phyloP scores from a whole-genome alignment of 352 stramenopile species.

The Elongisporangium prolatum region DNA sequence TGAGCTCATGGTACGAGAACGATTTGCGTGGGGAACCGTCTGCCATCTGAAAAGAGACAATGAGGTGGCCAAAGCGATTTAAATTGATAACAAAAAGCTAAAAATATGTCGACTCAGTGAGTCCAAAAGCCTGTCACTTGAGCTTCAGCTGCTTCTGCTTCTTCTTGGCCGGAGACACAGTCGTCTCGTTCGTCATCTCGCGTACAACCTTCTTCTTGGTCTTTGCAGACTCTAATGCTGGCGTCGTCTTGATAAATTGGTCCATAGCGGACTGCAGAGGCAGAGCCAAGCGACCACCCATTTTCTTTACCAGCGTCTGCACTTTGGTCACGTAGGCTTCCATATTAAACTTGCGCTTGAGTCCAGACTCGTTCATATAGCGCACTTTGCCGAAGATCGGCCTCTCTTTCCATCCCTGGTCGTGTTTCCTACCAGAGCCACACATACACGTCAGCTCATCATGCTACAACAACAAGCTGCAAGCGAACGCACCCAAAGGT shows the following conservation, averaged over 20 bases:
- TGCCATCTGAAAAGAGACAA: not conserved
- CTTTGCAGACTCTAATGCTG: not conserved
- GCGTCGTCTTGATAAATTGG: constrained; percentile 1
- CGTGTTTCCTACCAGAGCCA: constrained; percentile 91
- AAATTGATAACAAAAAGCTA: not conserved
- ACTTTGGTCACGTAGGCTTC: constrained; percentile 72
- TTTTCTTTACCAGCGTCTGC: constrained; percentile 17
- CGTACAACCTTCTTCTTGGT: constrained; percentile 4
- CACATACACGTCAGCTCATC: not conserved
- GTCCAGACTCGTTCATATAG: constrained; percentile 98
- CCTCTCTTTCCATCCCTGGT: constrained; percentile 96
- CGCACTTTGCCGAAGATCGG: constrained; percentile 98
- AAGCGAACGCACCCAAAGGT: constrained; percentile 48
- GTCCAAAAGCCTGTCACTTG: not conserved
- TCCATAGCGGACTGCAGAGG: constrained; percentile 6
- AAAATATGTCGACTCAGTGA: not conserved
- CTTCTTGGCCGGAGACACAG: not conserved
- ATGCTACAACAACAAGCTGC: too few relatives aligned
- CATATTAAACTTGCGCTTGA: constrained; percentile 98
- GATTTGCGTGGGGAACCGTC: not conserved
- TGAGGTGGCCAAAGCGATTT: not conserved
- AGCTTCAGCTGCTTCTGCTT: not conserved
- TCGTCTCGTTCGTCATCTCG: constrained; percentile 1
- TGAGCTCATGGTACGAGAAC: not conserved
- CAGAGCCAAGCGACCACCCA: not conserved